phyloP scores from a whole-genome alignment of 352 stramenopile species.

The Heterotrichella gracilis region DNA sequence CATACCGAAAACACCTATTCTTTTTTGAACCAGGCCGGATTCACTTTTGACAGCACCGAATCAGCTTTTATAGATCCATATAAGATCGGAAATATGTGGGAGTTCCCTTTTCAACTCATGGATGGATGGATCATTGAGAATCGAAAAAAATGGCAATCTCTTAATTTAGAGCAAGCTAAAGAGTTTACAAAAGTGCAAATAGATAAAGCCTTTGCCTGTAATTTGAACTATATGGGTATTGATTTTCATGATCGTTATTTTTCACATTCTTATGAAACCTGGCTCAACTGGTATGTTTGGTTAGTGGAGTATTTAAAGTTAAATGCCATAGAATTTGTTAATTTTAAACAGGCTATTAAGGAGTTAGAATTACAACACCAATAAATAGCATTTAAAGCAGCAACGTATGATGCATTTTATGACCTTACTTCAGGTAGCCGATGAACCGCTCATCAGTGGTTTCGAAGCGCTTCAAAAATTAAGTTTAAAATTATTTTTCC shows the following conservation, averaged over 20 bases:
- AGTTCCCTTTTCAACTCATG: neutral
- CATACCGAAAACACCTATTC: neutral
- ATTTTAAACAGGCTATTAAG: neutral
- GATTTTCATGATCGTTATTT: conserved; percentile 8
- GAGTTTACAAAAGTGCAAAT: neutral
- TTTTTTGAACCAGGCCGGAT: neutral
- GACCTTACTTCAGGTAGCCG: neutral
- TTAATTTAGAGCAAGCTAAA: neutral
- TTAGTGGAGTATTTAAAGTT: neutral
- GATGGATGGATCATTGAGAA: neutral
- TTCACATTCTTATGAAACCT: neutral
- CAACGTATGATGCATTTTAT: neutral
- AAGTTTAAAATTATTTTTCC: neutral
- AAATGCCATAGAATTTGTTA: conserved; percentile 1
- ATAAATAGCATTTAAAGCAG: neutral
- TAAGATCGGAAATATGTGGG: neutral
- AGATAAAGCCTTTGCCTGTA: neutral
- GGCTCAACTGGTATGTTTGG: neutral
- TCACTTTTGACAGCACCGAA: neutral
- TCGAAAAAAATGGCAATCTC: neutral
- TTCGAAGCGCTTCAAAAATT: neutral
- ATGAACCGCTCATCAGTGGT: neutral
- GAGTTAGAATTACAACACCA: too few species aligned
- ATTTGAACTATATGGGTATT: neutral
- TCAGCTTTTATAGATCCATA: neutral